phyloP scores from a whole-genome alignment of 306 rosid species.

The Prunus davidiana region DNA sequence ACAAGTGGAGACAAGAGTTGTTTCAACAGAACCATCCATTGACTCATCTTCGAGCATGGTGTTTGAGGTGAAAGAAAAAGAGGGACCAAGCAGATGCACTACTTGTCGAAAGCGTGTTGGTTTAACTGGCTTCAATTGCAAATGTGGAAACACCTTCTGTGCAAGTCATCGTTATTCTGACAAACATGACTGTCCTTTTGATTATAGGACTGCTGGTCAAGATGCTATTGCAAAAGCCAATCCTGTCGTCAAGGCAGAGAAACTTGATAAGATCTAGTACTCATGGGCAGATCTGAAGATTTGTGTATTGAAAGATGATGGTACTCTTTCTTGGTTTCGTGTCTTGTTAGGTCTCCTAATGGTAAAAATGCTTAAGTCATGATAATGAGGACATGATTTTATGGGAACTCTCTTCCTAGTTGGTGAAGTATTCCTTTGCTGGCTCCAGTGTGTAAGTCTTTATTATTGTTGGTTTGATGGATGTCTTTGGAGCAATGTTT shows the following conservation, averaged over 20 bases:
- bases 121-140: constrained; percentile 76
- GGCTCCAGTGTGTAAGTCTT: constrained; percentile 42
- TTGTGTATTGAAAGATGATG: constrained; percentile 28
- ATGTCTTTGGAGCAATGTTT: constrained; percentile 33
- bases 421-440: constrained; percentile 38
- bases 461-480: constrained; percentile 56
- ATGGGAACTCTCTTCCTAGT: constrained; percentile 43
- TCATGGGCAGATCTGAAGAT: constrained; percentile 20
- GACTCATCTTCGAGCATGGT: constrained; percentile 37
- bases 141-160: constrained; percentile 64
- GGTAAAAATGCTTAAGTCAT: constrained; percentile 30
- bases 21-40: constrained; percentile 28
- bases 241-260: constrained; percentile 71
- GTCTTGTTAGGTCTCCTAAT: constrained; percentile 44
- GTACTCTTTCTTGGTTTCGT: constrained; percentile 32
- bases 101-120: constrained; percentile 72
- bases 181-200: constrained; percentile 62
- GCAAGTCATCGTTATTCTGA: constrained; percentile 67
- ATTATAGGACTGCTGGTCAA: constrained; percentile 53
- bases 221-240: constrained; percentile 78
- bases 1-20: constrained; percentile 29
- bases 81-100: constrained; percentile 53
- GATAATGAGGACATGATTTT: constrained; percentile 35
- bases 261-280: constrained; percentile 69
- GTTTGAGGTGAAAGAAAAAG: constrained; percentile 41